Conservation (phyloP, 1,284 basidiomycete species). For the Sporisorium iseilematis-ciliati region DNA sequence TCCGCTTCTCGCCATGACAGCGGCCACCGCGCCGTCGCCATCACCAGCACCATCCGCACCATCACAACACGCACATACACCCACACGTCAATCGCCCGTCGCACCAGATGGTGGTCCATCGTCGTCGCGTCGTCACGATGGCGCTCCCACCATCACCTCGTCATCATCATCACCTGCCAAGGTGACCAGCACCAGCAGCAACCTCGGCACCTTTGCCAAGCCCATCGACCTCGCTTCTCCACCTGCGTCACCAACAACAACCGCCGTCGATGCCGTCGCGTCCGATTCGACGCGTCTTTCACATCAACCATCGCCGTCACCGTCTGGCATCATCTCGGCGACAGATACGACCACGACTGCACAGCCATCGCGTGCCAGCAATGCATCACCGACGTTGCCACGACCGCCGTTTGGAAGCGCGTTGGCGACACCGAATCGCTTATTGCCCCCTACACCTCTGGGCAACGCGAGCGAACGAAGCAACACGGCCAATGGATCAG, state of each 20-base stretch:
- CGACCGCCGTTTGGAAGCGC: slow-evolving; percentile 23
- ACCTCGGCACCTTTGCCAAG: slow-evolving; percentile 36
- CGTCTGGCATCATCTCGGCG: slow-evolving; percentile 4
- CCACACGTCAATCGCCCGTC: slow-evolving; percentile 28
- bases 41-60: slow-evolving; percentile 49
- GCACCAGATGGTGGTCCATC: slow-evolving; percentile 21
- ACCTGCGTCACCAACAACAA: slow-evolving; percentile 26
- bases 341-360: background rate
- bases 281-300: slow-evolving; percentile 30
- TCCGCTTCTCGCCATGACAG: slow-evolving; percentile 32
- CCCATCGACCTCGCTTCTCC: slow-evolving; percentile 53
- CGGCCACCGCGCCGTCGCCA: slow-evolving; percentile 50
- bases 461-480: slow-evolving; percentile 24
- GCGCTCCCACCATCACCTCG: slow-evolving; percentile 19
- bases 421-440: slow-evolving; percentile 21
- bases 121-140: slow-evolving; percentile 48
- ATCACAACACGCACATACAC: slow-evolving; percentile 29
- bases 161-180: slow-evolving; percentile 32
- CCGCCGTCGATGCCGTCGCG: slow-evolving; percentile 22
- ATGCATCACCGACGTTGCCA: slow-evolving; percentile 15
- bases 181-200: slow-evolving; percentile 15
- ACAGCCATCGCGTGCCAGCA: slow-evolving; percentile 1
- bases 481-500: slow-evolving; percentile 9
- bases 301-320: slow-evolving; percentile 20
- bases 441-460: slow-evolving; percentile 42